Base-by-base conservation (phyloP, 257 asterid species). In the Voacanga thouarsii region DNA sequence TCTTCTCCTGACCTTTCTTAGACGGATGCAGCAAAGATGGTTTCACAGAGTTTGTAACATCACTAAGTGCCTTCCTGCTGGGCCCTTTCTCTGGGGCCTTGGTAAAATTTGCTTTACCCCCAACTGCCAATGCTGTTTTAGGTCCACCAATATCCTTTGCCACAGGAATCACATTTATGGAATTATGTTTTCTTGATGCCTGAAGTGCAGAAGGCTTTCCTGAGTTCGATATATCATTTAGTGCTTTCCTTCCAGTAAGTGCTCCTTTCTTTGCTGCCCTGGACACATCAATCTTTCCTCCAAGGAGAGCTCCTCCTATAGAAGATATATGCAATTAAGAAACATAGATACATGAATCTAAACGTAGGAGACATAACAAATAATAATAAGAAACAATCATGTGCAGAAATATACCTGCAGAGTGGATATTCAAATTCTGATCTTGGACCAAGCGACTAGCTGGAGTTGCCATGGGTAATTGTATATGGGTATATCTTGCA, bases 151-250 rank as follows among this genome's bases (percentile, higher is more conserved):
- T 75, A 80, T 91, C 91, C 80, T 89, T 91, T 63, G 85, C 92
- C 26, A 67, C 75, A 47, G 90, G 75, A 75, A 91, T 71, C 50
- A 78, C 88, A 82, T 85, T 84, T n/a, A 60, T 44, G 57, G 89
- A 80, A 67, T 78, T 81, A 19, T 85, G 83, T 88, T 86, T 90
- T 83, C 82, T 86, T 55, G 85, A 79, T 9, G 89, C 75, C 78
- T 75, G 89, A 74, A 83, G 78, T 63, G 77, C 69, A 64, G 85
- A 79, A 72, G 92, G 90, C 77, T 86, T 92, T 79, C 89, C 87
- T 10, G 99, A 87, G 86, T 91, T 93, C 12, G 99, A 90, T 83
- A 93, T 93, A 86, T 95, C 98, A 28, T 89, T 90, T 8, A 95
- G 93, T 50, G 97, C 97, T 84, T 83, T 95, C 86, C 99, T 83